Percentiles rank a stretch among this genome's conserved stretches.
These are phyloP conservation scores for Casuarina cunninghamiana DNA, from an alignment of 306 rosid species.

Conservation along the genomic window DNA sequence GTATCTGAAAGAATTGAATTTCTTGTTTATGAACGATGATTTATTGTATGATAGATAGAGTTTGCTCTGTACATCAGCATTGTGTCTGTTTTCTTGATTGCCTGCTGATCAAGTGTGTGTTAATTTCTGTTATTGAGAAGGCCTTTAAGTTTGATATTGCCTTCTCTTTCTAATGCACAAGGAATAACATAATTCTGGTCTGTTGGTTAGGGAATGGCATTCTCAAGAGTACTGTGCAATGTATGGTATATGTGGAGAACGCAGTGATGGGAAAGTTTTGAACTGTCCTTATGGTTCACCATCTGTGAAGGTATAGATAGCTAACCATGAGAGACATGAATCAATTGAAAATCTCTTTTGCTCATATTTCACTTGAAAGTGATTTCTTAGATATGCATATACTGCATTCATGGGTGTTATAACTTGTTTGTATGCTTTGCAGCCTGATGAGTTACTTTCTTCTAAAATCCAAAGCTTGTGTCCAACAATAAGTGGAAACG, in stretches of 20 bases:
- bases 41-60: not conserved
- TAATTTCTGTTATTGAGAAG: not conserved
- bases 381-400: not conserved
- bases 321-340: not conserved
- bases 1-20: not conserved
- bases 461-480: constrained; percentile 92
- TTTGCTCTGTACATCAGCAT: not conserved
- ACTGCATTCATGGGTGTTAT: constrained; percentile 12
- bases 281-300: constrained; percentile 88
- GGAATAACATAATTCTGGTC: constrained; percentile 5
- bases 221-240: constrained; percentile 84
- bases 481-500: constrained; percentile 77
- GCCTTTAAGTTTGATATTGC: not conserved
- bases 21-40: not conserved
- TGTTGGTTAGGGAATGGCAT: constrained; percentile 54
- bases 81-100: not conserved
- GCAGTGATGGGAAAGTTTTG: constrained; percentile 82
- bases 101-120: not conserved
- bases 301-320: constrained; percentile 61
- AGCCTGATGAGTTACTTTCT: constrained; percentile 84
- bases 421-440: constrained; percentile 27
- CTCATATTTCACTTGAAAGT: not conserved
- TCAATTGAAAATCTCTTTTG: not conserved
- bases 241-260: constrained; percentile 89
- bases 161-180: constrained; percentile 2